Base-by-base conservation (phyloP, 768 basidiomycete genomes). In the Gloeopeniophorella convolvens region DNA sequence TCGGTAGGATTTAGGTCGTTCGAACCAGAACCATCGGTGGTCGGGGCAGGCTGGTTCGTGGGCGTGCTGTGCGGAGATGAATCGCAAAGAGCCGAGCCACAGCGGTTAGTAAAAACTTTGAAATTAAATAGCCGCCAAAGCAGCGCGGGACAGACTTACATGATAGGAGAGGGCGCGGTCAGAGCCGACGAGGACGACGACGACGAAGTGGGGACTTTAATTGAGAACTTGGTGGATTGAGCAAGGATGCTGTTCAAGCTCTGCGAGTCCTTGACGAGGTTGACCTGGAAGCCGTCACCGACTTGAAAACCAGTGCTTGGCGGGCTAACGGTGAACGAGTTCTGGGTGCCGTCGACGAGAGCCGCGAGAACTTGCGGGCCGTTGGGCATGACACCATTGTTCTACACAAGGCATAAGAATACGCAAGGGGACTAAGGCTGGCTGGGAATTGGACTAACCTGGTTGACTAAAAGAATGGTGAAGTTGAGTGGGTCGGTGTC, bases 401-500 rank as follows among this genome's bases (percentile, higher is more conserved):
- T 7, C 51, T 55, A 20, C 10, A n/a, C 45, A 32, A 21, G 13
- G 3, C 13, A 13, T 24, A 8, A 42, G 18, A 27, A 39, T 36
- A 53, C 45, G 39, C 15, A 7, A 12, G 18, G 20, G 41, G 24
- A 34, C 5, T n/a, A 16, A 2, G 31, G 32, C 5, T 9, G 21
- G 16, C 4, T 1, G n/a, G n/a, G 16, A 27, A 3, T 12, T 15
- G 39, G 7, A 63, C 73, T 36, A 46, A 82, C 87, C 62, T 72
- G 64, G 68, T 87, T 86, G 54, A 72, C 74, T 40, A 94, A 73
- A 42, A 89, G 68, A 41, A 76, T 73, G 12, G 85, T 77, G 65
- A 92, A 90, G 67, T 77, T 88, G 44, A 49, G 21, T 0, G 75
- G 66, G 62, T 94, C 91, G 8, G 84, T 86, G 45, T 55, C 51